phyloP scores from a whole-genome alignment of 805 yeast species.

The Starmerella gropengiesseri region DNA sequence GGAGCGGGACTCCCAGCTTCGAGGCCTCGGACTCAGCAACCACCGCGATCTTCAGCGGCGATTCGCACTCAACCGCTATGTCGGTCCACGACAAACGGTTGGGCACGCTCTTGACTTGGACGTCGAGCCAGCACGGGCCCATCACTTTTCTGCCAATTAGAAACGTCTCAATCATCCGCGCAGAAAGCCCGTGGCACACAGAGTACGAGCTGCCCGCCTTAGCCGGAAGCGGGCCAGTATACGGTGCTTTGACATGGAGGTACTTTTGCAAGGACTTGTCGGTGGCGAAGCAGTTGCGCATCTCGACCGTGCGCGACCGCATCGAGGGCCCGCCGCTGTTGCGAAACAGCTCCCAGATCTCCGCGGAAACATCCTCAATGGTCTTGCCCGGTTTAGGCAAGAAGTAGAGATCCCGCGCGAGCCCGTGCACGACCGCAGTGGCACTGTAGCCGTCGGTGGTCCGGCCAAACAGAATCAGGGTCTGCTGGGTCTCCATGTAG shows the following conservation, averaged over 20 bases:
- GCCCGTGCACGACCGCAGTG: conserved; percentile 62
- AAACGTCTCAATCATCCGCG: conserved; percentile 73
- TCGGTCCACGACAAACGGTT: conserved; percentile 65
- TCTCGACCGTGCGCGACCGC: conserved; percentile 58
- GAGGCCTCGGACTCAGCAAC: conserved; percentile 29
- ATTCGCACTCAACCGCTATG: conserved; percentile 52
- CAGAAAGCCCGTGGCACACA: conserved; percentile 67
- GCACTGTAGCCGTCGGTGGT: conserved; percentile 46
- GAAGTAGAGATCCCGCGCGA: conserved; percentile 62
- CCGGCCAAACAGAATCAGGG: conserved; percentile 72
- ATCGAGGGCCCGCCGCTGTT: conserved; percentile 52
- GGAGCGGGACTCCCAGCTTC: conserved; percentile 43
- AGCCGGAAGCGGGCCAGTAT: conserved; percentile 27
- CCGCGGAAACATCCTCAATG: conserved; percentile 59
- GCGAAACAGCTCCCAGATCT: conserved; percentile 55
- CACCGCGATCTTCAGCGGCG: conserved; percentile 31
- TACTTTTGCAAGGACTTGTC: conserved; percentile 43
- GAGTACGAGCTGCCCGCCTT: conserved; percentile 58
- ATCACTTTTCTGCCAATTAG: conserved; percentile 70
- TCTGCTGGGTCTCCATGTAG: conserved; percentile 62
- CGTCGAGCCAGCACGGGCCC: conserved; percentile 97
- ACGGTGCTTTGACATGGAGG: conserved; percentile 67
- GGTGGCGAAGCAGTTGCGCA: conserved; percentile 71
- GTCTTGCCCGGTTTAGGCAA: conserved; percentile 46
- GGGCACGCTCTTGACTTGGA: conserved; percentile 47